A percentile compares a stretch with the other conserved stretches of the same genome.
Conservation (phyloP, 148 eudicot species). For the Vaccinium macrocarpon region DNA sequence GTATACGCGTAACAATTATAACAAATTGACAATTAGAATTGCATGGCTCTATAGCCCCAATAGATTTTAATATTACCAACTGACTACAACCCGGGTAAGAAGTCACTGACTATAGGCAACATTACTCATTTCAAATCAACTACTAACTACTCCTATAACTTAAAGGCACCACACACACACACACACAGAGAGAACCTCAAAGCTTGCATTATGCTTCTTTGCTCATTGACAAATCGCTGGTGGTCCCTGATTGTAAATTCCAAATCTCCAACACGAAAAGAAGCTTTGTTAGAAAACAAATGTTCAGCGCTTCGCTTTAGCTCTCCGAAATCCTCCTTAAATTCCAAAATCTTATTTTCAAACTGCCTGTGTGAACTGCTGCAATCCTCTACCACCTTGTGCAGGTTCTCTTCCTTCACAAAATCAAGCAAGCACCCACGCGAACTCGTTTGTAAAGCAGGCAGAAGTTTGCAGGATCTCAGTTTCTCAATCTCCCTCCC, state of each 20-base stretch:
- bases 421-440: constrained; percentile 81
- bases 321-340: constrained; percentile 84
- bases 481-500: constrained; percentile 73
- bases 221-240: constrained; percentile 52
- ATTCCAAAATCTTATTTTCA: constrained; percentile 82
- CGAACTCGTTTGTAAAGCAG: constrained; percentile 58
- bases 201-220: constrained; percentile 88
- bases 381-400: constrained; percentile 69
- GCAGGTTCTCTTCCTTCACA: constrained; percentile 81
- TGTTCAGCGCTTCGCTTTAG: constrained; percentile 72
- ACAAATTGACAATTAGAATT: background rate
- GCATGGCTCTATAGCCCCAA: background rate
- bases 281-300: constrained; percentile 69
- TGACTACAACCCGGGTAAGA: background rate
- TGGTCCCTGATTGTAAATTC: constrained; percentile 67
- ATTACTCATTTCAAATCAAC: background rate
- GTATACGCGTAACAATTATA: background rate
- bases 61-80: background rate
- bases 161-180: background rate
- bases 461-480: constrained; percentile 64
- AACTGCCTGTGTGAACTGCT: constrained; percentile 80
- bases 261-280: constrained; percentile 62
- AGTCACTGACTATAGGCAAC: background rate
- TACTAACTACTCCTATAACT: background rate
- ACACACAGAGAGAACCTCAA: constrained; percentile 51